Evolutionary conservation across 148 eudicot species (phyloP).

Genomic region (Pouteria glomerata): DNA sequence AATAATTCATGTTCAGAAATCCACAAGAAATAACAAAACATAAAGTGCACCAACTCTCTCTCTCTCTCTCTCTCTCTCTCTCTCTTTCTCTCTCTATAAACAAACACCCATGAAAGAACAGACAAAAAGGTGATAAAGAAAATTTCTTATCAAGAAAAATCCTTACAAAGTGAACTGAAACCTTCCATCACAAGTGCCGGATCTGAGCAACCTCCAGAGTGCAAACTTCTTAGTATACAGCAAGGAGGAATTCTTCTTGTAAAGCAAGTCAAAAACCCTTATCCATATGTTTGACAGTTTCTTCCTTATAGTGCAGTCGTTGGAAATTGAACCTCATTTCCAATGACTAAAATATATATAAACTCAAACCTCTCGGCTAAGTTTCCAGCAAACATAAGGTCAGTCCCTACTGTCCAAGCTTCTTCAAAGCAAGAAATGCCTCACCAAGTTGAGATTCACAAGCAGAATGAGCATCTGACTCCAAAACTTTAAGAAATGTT

Average conservation of each 20-base stretch:
- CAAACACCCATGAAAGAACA: no score
- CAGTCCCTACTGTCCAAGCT: conserved; percentile 15
- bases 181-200: background rate
- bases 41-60: no score
- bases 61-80: no score
- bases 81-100: no score
- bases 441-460: conserved; percentile 80
- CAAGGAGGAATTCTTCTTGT: background rate
- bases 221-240: background rate
- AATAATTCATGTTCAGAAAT: background rate
- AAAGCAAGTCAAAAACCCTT: background rate
- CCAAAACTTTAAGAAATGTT: conserved; percentile 59
- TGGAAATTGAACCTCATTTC: background rate
- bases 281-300: background rate
- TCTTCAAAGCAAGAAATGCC: conserved; percentile 63
- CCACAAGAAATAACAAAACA: background rate
- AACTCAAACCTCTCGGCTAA: background rate
- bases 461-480: conserved; percentile 48
- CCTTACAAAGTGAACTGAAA: background rate
- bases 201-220: background rate
- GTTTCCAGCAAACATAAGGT: background rate
- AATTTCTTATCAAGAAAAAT: no score
- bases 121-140: no score
- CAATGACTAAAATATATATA: background rate
- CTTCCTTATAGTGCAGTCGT: background rate